These are phyloP conservation scores for Calonectria naviculata DNA, from an alignment of 2,329 filamentous ascomycete genomes.

Conservation along the genomic window DNA sequence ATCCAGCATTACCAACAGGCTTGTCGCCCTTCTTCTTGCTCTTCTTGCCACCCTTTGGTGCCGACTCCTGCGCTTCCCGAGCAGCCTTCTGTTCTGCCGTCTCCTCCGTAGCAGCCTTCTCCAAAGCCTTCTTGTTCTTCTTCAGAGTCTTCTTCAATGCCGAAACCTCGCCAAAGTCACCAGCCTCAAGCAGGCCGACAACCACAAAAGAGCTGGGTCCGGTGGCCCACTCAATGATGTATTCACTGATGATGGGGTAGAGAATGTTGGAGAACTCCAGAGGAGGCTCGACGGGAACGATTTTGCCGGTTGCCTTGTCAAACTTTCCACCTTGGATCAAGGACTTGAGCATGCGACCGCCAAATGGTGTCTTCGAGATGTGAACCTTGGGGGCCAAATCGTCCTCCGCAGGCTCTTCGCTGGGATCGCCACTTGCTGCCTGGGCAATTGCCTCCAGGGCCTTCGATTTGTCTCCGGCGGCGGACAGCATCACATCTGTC, in stretches of 20 bases:
- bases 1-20: constrained; percentile 70
- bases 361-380: constrained; percentile 70
- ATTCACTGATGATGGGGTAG: constrained; percentile 82
- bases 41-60: constrained; percentile 55
- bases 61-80: constrained; percentile 60
- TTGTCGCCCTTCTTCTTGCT: constrained; percentile 56
- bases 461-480: constrained; percentile 78
- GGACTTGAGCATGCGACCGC: constrained; percentile 89
- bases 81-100: constrained; percentile 63
- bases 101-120: constrained; percentile 73
- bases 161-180: constrained; percentile 73
- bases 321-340: constrained; percentile 91
- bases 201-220: constrained; percentile 89
- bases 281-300: constrained; percentile 79
- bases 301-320: constrained; percentile 77
- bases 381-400: constrained; percentile 59
- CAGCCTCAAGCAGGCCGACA: constrained; percentile 81
- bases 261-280: constrained; percentile 84
- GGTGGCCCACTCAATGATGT: constrained; percentile 85
- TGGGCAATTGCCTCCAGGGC: constrained; percentile 79
- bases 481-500: constrained; percentile 81
- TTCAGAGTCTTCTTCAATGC: constrained; percentile 77
- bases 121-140: constrained; percentile 77
- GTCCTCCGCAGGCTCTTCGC: constrained; percentile 52
- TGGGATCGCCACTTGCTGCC: constrained; percentile 68